These are phyloP conservation scores for Backusella liffmaniae DNA, from an alignment of 192 early-diverging fungal genomes.

Conservation along the genomic window DNA sequence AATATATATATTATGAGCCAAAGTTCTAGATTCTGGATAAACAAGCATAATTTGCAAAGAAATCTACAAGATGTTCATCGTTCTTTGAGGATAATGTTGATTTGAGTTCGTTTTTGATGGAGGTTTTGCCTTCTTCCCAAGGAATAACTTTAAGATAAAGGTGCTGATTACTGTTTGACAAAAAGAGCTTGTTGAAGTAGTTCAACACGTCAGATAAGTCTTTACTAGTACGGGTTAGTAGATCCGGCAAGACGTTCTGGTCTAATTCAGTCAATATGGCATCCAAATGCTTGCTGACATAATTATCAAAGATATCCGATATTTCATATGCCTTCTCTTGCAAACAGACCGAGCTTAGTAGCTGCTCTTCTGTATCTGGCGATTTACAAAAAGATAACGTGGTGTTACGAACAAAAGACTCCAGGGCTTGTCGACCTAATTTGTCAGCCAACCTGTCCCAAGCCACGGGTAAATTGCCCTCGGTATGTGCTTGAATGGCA, in stretches of 20 bases:
- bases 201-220: slow-evolving; percentile 16
- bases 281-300: slow-evolving; percentile 9
- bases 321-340: slow-evolving; percentile 15
- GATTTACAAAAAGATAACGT: background rate
- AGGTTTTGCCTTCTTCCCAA: background rate
- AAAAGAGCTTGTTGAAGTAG: slow-evolving; percentile 17
- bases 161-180: background rate
- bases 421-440: slow-evolving; percentile 20
- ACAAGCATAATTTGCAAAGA: slow-evolving; percentile 1
- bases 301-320: slow-evolving; percentile 10
- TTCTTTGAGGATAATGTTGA: background rate
- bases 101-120: background rate
- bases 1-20: background rate
- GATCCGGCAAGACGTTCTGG: slow-evolving; percentile 3
- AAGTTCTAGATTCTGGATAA: slow-evolving; percentile 9
- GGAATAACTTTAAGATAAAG: background rate
- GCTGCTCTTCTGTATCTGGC: background rate
- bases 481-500: slow-evolving; percentile 24
- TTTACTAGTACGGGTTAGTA: slow-evolving; percentile 10
- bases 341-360: slow-evolving; percentile 12
- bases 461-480: slow-evolving; percentile 16
- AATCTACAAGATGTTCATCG: slow-evolving; percentile 4
- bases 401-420: slow-evolving; percentile 6
- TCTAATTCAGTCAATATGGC: slow-evolving; percentile 1
- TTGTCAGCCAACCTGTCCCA: slow-evolving; percentile 22